Percentiles rank a stretch among this genome's conserved stretches.
Evolutionary conservation across 768 basidiomycete genomes (phyloP).

Genomic region (Termitomyces sp.): DNA sequence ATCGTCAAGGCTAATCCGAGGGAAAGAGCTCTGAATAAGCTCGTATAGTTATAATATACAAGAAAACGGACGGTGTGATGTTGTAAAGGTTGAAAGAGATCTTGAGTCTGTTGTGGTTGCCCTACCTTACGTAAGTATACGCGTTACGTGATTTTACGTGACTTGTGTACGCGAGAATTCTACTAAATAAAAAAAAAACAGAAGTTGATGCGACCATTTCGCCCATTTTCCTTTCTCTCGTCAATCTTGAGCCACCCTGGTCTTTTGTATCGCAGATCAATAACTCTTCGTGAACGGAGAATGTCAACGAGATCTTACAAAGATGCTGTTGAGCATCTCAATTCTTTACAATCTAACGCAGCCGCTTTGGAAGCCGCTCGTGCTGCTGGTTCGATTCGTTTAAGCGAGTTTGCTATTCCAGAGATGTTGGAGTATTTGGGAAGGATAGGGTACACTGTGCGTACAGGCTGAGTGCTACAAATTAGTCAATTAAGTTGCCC

Average conservation of each 20-base stretch:
- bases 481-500: constrained; percentile 11
- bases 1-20: neutral
- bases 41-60: constrained; percentile 6
- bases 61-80: neutral
- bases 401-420: constrained; percentile 64
- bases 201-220: constrained; percentile 6
- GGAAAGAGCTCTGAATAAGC: neutral
- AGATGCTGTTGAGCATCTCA: constrained; percentile 71
- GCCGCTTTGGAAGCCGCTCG: constrained; percentile 85
- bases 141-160: constrained; percentile 5
- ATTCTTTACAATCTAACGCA: constrained; percentile 88
- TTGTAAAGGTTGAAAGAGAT: neutral
- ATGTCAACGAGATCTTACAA: constrained; percentile 70
- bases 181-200: neutral
- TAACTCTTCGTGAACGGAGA: constrained; percentile 11
- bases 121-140: neutral
- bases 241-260: constrained; percentile 8
- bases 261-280: neutral
- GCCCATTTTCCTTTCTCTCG: constrained; percentile 13
- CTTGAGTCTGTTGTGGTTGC: neutral
- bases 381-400: constrained; percentile 57
- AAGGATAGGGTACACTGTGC: constrained; percentile 82
- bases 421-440: constrained; percentile 90
- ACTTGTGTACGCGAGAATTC: constrained; percentile 4
- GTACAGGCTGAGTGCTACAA: constrained; percentile 19